Evolutionary conservation across 2,329 filamentous ascomycete genomes (phyloP), one percentile per base, ranked within the genome.

Genomic region (Ascochyta fabae): DNA sequence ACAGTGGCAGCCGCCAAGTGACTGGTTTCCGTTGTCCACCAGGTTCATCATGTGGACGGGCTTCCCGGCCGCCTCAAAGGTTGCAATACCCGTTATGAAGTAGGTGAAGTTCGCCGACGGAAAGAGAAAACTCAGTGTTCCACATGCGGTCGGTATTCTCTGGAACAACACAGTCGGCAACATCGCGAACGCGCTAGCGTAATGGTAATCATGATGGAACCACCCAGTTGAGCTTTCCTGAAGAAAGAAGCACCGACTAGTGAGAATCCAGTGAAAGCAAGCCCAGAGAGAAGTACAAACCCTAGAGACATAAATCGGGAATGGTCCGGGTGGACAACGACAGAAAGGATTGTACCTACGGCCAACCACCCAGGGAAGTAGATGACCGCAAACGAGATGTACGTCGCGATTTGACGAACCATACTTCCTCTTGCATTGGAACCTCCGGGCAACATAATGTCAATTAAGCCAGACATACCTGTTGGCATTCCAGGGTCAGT

Each of bases 161-260:
- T 65, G 22, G 19, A 52, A 61, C 6, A 68, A 53, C 3, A 64
- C 59, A 16, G 61, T 58, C 4, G 65, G 65, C 4, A 69, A 50
- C 12, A 69, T 65, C 3, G 60, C 60, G 24, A 64, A n/a, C n/a
- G 62, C 8, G 67, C 58, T 0, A 67, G 34, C 2, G 59, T 48
- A 31, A 69, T 65, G 15, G 66, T 50, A 4, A 58, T 53, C 58
- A 68, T 63, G 45, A 67, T 68, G 1, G 65, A 59, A 5, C 67
- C 67, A 43, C 65, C 66, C 1, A 70, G 39, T 38, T 68, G 67
- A 7, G 67, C 64, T 33, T 68, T 68, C 26, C 53, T 62, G 59
- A 68, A 70, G 49, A 69, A 69, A 0, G 66, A 64, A 6, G 64
- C 60, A 1, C 60, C 65, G n/a, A 68, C 65, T 1, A 68, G 55